These are phyloP conservation scores for Protomyces inouyei DNA, from an alignment of 1,139 yeast genomes.

Conservation along the genomic window DNA sequence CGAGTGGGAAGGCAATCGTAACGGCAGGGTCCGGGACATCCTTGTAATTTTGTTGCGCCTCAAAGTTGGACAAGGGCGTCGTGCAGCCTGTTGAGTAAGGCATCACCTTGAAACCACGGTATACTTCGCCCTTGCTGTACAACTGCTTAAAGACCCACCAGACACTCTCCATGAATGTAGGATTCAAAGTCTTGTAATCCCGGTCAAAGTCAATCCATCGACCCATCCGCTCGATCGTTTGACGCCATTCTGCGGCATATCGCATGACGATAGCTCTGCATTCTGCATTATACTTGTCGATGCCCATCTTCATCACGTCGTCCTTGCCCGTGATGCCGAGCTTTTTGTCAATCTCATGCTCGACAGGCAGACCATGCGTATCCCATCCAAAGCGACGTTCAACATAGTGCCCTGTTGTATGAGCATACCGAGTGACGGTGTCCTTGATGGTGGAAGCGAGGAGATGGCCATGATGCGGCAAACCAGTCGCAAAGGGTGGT, in stretches of 20 bases:
- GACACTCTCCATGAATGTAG: slow-evolving; percentile 92
- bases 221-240: slow-evolving; percentile 86
- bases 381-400: slow-evolving; percentile 99
- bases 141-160: slow-evolving; percentile 98
- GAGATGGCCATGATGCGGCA: slow-evolving; percentile 98
- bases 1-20: slow-evolving; percentile 79
- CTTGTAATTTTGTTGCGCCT: slow-evolving; percentile 97
- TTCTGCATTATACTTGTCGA: slow-evolving; percentile 86
- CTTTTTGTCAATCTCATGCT: slow-evolving; percentile 96
- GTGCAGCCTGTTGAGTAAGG: slow-evolving; percentile 97
- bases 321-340: slow-evolving; percentile 88
- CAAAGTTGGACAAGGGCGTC: slow-evolving; percentile 93
- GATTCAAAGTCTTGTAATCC: slow-evolving; percentile 95
- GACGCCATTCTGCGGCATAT: slow-evolving; percentile 91
- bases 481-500: slow-evolving; percentile 93
- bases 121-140: slow-evolving; percentile 77
- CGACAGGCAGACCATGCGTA: slow-evolving; percentile 97
- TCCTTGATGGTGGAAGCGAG: slow-evolving; percentile 84
- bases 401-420: slow-evolving; percentile 94
- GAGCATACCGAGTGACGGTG: slow-evolving; percentile 94
- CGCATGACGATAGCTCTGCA: slow-evolving; percentile 97
- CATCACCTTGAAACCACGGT: slow-evolving; percentile 95
- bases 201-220: slow-evolving; percentile 99
- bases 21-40: slow-evolving; percentile 97
- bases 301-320: slow-evolving; percentile 76